Evolutionary conservation across 345 rosid genomes (phyloP).

Genomic region (Trapa bicornis): DNA sequence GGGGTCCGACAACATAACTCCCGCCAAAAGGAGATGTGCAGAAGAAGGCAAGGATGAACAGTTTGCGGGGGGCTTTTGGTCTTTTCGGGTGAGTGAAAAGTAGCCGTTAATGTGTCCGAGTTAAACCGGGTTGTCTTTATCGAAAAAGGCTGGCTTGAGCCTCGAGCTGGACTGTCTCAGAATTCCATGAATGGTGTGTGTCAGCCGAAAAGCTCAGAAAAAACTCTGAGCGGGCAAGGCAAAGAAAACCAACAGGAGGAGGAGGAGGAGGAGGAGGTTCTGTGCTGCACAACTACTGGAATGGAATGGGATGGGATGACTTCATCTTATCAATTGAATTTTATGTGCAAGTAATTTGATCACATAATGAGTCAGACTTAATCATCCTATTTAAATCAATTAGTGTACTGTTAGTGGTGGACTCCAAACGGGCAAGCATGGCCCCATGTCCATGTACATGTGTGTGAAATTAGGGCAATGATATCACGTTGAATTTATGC

Average conservation of each 20-base stretch:
- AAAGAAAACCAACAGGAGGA: neutral
- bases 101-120: conserved; percentile 1
- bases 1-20: neutral
- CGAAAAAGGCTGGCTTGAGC: neutral
- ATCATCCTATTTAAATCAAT: too few relatives aligned
- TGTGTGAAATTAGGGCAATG: neutral
- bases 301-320: too few relatives aligned
- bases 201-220: neutral
- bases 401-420: too few relatives aligned
- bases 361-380: too few relatives aligned
- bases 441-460: too few relatives aligned
- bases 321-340: too few relatives aligned
- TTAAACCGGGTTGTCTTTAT: neutral
- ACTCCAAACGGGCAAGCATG: too few relatives aligned
- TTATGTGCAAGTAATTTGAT: too few relatives aligned
- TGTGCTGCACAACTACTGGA: neutral
- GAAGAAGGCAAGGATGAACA: neutral
- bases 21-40: neutral
- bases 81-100: neutral
- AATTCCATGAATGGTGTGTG: neutral
- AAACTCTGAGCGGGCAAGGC: neutral
- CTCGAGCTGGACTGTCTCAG: neutral
- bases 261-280: neutral
- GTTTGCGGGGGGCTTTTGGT: neutral
- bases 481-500: neutral